Evolutionary conservation across 1,284 basidiomycete species (phyloP).

Genomic region (Xanthoconium separans): DNA sequence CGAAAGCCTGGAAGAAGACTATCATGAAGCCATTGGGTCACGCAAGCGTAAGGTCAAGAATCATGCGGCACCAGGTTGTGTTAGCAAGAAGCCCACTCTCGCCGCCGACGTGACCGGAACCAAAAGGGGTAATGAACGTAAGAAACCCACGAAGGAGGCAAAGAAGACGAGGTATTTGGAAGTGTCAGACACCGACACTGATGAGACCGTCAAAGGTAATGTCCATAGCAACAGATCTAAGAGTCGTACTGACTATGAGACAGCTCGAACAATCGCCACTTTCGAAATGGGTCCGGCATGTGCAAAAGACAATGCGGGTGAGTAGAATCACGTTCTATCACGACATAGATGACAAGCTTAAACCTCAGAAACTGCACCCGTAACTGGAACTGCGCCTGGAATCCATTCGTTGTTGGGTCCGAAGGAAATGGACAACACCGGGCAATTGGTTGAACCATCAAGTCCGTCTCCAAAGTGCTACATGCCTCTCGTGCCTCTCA

Average conservation of each 20-base stretch:
- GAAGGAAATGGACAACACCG: neutral
- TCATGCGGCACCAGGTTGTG: neutral
- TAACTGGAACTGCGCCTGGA: neutral
- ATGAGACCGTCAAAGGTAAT: neutral
- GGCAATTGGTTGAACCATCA: neutral
- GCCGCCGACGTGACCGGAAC: neutral
- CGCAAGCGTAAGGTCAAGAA: conserved; percentile 1
- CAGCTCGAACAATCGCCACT: neutral
- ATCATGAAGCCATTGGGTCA: neutral
- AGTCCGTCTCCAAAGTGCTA: neutral
- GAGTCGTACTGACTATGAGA: neutral
- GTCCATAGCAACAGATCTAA: neutral
- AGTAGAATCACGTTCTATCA: neutral
- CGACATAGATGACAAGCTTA: neutral
- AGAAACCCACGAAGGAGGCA: neutral
- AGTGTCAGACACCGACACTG: neutral
- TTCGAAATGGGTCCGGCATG: neutral
- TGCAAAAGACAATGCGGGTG: neutral
- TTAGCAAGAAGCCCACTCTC: neutral
- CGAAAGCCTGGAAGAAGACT: neutral
- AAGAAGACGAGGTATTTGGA: conserved; percentile 2
- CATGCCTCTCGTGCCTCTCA: too few relatives aligned
- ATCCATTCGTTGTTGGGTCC: neutral
- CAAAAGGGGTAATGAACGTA: neutral
- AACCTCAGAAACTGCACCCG: neutral